Conservation (phyloP, 768 basidiomycete genomes). For the Russula griseocarnosa region DNA sequence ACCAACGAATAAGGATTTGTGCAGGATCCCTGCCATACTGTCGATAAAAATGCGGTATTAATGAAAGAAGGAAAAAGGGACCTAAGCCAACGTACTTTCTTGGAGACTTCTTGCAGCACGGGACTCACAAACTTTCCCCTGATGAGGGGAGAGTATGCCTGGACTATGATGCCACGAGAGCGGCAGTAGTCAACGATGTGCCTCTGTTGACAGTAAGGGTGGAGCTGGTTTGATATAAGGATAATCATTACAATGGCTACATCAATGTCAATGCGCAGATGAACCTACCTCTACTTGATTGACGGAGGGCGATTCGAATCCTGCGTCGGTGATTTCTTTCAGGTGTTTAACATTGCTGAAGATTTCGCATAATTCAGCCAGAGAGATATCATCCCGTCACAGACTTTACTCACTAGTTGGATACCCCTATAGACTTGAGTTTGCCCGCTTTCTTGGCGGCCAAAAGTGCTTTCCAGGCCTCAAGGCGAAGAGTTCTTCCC, state of each 20-base stretch:
- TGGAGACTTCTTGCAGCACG: conserved; percentile 50
- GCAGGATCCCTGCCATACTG: conserved; percentile 62
- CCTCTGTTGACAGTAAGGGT: conserved; percentile 57
- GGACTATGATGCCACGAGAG: conserved; percentile 51
- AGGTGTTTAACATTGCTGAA: conserved; percentile 65
- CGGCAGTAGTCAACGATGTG: conserved; percentile 48
- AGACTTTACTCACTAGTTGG: conserved; percentile 64
- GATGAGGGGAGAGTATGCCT: conserved; percentile 77
- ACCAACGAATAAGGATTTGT: conserved; percentile 87
- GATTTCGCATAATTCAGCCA: background rate
- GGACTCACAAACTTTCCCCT: conserved; percentile 47
- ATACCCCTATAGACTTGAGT: conserved; percentile 71
- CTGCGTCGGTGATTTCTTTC: conserved; percentile 64
- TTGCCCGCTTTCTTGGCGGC: conserved; percentile 62
- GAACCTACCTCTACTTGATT: conserved; percentile 72
- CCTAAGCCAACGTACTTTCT: conserved; percentile 46
- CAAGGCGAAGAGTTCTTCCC: conserved; percentile 61
- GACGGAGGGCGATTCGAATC: conserved; percentile 61
- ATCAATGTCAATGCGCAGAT: background rate
- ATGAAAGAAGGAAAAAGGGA: background rate
- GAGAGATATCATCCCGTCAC: background rate
- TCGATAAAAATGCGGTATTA: background rate
- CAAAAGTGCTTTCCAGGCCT: conserved; percentile 65
- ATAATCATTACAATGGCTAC: background rate
- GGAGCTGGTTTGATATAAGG: conserved; percentile 49